phyloP scores from a whole-genome alignment of 257 asterid genomes.

The Solanum appendiculatum region DNA sequence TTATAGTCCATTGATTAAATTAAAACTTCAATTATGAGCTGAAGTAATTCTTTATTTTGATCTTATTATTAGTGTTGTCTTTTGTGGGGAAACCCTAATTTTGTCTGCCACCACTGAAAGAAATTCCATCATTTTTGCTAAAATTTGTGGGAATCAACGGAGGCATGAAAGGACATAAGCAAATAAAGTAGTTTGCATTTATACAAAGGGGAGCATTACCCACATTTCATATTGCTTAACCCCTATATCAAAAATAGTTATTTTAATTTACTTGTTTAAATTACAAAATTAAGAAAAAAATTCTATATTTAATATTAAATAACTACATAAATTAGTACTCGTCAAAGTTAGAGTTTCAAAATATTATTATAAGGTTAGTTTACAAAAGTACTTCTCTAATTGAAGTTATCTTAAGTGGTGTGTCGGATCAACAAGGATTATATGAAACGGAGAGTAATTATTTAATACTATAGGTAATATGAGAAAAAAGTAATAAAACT shows the following conservation, averaged over 20 bases:
- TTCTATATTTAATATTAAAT: too few relatives aligned
- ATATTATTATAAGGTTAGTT: background rate
- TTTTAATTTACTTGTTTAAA: background rate
- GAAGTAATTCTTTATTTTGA: background rate
- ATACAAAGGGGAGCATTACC: background rate
- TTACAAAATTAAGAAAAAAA: too few relatives aligned
- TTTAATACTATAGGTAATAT: background rate
- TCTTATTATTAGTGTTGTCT: slow-evolving; percentile 4
- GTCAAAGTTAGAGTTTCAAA: background rate
- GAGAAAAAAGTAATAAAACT: background rate
- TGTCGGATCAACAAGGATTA: background rate
- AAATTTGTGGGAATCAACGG: slow-evolving; percentile 43
- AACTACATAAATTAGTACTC: background rate
- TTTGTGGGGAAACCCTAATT: slow-evolving; percentile 32
- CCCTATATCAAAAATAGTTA: background rate
- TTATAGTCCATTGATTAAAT: background rate
- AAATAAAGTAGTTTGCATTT: slow-evolving; percentile 14
- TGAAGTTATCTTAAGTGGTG: background rate
- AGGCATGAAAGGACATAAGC: slow-evolving; percentile 37
- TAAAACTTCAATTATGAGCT: background rate
- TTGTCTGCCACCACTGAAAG: slow-evolving; percentile 48
- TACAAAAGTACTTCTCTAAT: background rate
- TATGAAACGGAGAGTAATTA: background rate
- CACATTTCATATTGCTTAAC: background rate
- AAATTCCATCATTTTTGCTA: slow-evolving; percentile 11